phyloP scores from a whole-genome alignment of 2,329 filamentous ascomycete genomes.

The Aspergillus sp. region DNA sequence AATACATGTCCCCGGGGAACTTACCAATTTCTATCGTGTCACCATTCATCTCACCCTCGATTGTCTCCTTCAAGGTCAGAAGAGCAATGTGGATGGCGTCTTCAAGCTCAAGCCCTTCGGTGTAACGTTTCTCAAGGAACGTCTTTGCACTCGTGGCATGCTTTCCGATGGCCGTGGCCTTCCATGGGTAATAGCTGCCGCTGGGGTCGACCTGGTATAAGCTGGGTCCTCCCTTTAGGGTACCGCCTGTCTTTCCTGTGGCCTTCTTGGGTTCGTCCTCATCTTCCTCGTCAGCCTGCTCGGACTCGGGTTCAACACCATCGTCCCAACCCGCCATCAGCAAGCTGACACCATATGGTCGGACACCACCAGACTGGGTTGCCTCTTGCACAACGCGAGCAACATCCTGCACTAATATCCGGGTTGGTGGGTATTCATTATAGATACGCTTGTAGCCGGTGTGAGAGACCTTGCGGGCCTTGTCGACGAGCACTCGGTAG shows the following conservation, averaged over 20 bases:
- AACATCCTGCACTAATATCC: conserved; percentile 98
- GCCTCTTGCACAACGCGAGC: conserved; percentile 98
- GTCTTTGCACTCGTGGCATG: conserved; percentile 98
- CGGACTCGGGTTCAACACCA: conserved; percentile 82
- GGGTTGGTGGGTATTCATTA: conserved; percentile 99
- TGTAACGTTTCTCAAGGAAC: conserved; percentile 98
- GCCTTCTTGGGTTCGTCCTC: conserved; percentile 67
- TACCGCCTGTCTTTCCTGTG: conserved; percentile 87
- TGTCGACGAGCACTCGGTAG: conserved; percentile 96
- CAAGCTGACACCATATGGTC: conserved; percentile 94
- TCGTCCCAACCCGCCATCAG: conserved; percentile 98
- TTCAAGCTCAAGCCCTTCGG: conserved; percentile 92
- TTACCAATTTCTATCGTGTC: conserved; percentile 97
- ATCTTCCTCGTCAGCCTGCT: conserved; percentile 57
- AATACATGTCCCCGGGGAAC: conserved; percentile 28
- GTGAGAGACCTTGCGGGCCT: conserved; percentile 96
- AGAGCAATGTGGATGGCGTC: conserved; percentile 98
- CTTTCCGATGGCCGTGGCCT: conserved; percentile 98
- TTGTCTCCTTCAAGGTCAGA: conserved; percentile 96
- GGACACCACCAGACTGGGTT: conserved; percentile 94
- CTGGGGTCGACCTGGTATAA: conserved; percentile 99
- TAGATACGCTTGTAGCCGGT: conserved; percentile 99
- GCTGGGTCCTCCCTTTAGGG: conserved; percentile 93
- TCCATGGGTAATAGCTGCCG: conserved; percentile 98
- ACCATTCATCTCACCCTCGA: conserved; percentile 98